Base-by-base conservation (phyloP, 768 basidiomycete genomes). In the Rhizopogon salebrosus region DNA sequence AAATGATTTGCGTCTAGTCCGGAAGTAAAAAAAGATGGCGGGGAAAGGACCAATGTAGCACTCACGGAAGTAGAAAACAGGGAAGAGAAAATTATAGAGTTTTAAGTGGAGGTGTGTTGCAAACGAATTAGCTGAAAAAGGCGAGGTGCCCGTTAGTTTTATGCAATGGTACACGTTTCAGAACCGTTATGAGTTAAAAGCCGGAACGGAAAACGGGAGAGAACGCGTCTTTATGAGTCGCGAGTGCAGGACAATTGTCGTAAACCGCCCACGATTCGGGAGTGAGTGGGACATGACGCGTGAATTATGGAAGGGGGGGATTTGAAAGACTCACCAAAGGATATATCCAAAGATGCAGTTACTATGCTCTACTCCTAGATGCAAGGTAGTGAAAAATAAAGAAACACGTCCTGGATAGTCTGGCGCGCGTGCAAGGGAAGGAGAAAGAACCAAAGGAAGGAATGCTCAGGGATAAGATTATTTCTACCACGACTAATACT, bases 111-210 rank as follows among this genome's bases (percentile, higher is more conserved):
- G 51, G 57, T 34, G 37, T 38, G n/a, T n/a, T n/a, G 58, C 63
- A 64, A 72, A 62, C 66, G 62, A 60, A 71, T 67, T 72, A 71
- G 60, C 68, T 67, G 64, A 56, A 58, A 63, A 56, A 55, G 59
- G 61, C 48, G 52, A 57, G 31, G 52, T 51, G 45, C 18, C 20
- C 55, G 52, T 68, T 26, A 66, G 65, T 55, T 10, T 34, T 59
- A 60, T 46, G 45, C 52, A 40, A 52, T 60, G 57, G 49, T 51
- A 54, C 57, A 57, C 57, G 67, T 65, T 57, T 52, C 51, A 59
- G 51, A 39, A 29, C 53, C 57, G 48, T 57, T 40, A 57, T 26
- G 34, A 49, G 57, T 41, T 50, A 41, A 53, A 57, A 54, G 56
- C 57, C 69, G 69, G 63, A 62, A 65, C 65, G 63, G 59, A 64